These are phyloP conservation scores for Sherardia arvensis DNA, from an alignment of 257 asterid species.

Conservation along the genomic window DNA sequence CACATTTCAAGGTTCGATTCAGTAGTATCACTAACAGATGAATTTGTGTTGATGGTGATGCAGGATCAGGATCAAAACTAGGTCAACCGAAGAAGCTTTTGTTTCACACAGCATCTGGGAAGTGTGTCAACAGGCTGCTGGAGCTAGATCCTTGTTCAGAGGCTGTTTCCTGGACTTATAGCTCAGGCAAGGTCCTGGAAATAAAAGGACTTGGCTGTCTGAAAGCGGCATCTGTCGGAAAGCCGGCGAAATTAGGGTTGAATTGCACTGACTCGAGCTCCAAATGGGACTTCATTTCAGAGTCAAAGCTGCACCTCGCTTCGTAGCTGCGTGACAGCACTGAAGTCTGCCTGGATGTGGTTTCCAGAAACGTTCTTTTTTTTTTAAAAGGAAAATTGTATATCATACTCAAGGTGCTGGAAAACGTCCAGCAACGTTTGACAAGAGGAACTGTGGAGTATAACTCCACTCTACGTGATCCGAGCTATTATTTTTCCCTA, in stretches of 20 bases:
- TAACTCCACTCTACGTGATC: no score
- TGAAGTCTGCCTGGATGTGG: slow-evolving; percentile 61
- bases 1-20: slow-evolving; percentile 68
- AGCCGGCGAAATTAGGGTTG: slow-evolving; percentile 61
- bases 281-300: slow-evolving; percentile 70
- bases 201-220: slow-evolving; percentile 63
- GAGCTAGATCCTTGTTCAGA: slow-evolving; percentile 68
- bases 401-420: no score
- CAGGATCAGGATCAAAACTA: no score
- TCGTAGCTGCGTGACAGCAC: slow-evolving; percentile 54
- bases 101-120: slow-evolving; percentile 79
- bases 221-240: slow-evolving; percentile 45
- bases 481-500: no score
- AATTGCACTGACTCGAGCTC: slow-evolving; percentile 39
- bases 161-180: slow-evolving; percentile 62
- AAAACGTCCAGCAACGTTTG: no score
- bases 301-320: slow-evolving; percentile 80
- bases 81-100: slow-evolving; percentile 43
- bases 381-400: no score
- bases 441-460: no score
- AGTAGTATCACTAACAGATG: no score
- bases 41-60: no score
- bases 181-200: slow-evolving; percentile 41
- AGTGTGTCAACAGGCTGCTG: slow-evolving; percentile 43
- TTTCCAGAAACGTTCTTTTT: no score